Evolutionary conservation across 345 rosid genomes (phyloP).

Genomic region (Erysimum cheiranthoides): DNA sequence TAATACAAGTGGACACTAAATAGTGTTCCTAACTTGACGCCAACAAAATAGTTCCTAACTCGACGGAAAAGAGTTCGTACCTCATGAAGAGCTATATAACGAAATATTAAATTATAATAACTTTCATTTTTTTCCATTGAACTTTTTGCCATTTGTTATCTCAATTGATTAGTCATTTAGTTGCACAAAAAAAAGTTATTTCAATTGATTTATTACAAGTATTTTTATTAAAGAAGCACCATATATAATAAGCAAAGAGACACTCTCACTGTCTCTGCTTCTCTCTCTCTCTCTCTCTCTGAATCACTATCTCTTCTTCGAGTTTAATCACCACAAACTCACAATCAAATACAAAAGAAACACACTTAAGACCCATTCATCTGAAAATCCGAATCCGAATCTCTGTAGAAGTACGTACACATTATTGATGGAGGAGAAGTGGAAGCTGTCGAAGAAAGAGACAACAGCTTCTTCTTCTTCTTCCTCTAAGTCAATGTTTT

Average conservation of each 20-base stretch:
- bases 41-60: conserved; percentile 29
- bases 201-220: conserved; percentile 19
- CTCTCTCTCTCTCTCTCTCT: conserved; percentile 28
- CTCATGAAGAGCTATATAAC: conserved; percentile 7
- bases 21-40: conserved; percentile 12
- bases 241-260: conserved; percentile 35
- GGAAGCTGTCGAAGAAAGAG: conserved; percentile 70
- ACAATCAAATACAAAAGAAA: conserved; percentile 30
- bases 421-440: conserved; percentile 76
- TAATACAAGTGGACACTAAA: conserved; percentile 16
- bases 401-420: conserved; percentile 8
- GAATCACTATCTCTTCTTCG: conserved; percentile 29
- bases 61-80: conserved; percentile 26
- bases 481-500: conserved; percentile 56
- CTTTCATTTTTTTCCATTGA: conserved; percentile 20
- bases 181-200: background rate
- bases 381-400: conserved; percentile 24
- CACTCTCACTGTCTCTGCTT: conserved; percentile 37
- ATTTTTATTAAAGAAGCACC: conserved; percentile 18
- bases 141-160: conserved; percentile 30
- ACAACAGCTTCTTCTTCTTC: conserved; percentile 49
- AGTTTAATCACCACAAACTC: conserved; percentile 39
- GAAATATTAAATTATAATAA: conserved; percentile 6
- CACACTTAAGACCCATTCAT: conserved; percentile 26
- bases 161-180: background rate